These are phyloP conservation scores for Geopyxis carbonaria DNA, from an alignment of 495 filamentous ascomycete genomes.

Conservation along the genomic window DNA sequence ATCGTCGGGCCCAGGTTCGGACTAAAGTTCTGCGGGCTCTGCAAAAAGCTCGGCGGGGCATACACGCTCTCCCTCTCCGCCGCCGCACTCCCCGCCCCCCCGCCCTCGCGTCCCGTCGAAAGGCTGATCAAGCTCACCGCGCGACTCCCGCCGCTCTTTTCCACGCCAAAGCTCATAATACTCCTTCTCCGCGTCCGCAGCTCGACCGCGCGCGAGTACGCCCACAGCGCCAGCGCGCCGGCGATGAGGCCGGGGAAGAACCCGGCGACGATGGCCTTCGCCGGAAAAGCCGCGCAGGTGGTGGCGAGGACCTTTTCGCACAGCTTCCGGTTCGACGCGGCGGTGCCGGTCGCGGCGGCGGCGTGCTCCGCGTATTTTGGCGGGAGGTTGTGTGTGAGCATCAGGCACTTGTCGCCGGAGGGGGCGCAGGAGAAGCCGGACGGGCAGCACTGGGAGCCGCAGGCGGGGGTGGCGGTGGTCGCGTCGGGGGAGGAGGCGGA, in stretches of 20 bases:
- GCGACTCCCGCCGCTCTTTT: too few relatives aligned
- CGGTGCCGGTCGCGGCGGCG: slow-evolving; percentile 4
- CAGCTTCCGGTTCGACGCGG: not conserved
- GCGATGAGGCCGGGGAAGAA: slow-evolving; percentile 20
- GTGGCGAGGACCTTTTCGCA: too few relatives aligned
- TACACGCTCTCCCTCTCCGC: too few relatives aligned
- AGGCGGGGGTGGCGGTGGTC: not conserved
- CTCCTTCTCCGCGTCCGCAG: slow-evolving; percentile 14
- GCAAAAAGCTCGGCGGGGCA: too few relatives aligned
- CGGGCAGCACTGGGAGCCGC: slow-evolving; percentile 18
- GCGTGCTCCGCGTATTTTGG: slow-evolving; percentile 3
- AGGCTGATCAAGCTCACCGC: too few relatives aligned
- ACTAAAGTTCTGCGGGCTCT: too few relatives aligned
- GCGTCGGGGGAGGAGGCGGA: not conserved
- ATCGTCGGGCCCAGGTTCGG: too few relatives aligned
- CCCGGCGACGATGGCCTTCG: slow-evolving; percentile 12
- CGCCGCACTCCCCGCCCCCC: too few relatives aligned
- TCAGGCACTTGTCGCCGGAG: slow-evolving; percentile 8
- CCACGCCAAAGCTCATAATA: slow-evolving; percentile 5
- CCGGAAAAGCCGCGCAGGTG: slow-evolving; percentile 6
- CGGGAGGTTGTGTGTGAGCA: slow-evolving; percentile 19
- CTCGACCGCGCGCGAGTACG: slow-evolving; percentile 14
- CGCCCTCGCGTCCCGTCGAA: too few relatives aligned
- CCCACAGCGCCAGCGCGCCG: slow-evolving; percentile 16
- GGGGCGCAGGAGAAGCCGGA: slow-evolving; percentile 17